These are phyloP conservation scores for Phialemoniopsis sp. DNA, from an alignment of 2,329 filamentous ascomycete species.

Conservation along the genomic window DNA sequence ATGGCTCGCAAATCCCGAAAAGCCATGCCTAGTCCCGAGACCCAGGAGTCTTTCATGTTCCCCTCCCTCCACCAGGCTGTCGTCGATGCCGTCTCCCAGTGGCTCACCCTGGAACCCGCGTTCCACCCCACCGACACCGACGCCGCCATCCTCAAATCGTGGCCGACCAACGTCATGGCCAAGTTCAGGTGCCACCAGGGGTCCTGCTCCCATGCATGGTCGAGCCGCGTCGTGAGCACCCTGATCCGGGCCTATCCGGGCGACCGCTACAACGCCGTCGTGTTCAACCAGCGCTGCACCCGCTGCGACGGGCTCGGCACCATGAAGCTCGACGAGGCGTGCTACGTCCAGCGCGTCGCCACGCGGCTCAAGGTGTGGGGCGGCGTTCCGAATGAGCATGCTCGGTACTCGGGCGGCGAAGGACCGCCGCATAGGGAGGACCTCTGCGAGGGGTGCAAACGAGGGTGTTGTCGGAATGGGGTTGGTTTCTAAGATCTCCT, in stretches of 20 bases:
- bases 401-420: not conserved
- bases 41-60: no score
- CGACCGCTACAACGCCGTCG: conserved; percentile 25
- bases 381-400: conserved; percentile 14
- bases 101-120: no score
- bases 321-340: conserved; percentile 18
- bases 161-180: conserved; percentile 2
- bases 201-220: conserved; percentile 14
- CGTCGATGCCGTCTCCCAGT: no score
- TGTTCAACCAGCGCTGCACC: conserved; percentile 31
- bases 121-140: no score
- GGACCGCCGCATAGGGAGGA: conserved; percentile 15
- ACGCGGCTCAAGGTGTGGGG: conserved; percentile 32
- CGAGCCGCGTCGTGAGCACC: conserved; percentile 26
- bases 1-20: no score
- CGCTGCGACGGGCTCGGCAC: conserved; percentile 19
- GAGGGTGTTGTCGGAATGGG: conserved; percentile 21
- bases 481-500: no score
- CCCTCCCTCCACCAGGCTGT: no score
- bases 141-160: no score
- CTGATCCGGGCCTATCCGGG: conserved; percentile 22
- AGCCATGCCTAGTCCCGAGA: no score
- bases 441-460: conserved; percentile 31
- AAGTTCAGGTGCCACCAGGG: conserved; percentile 11
- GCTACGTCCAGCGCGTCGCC: conserved; percentile 26